These are phyloP conservation scores for Aspergillus spinulosporus DNA, from an alignment of 2,329 filamentous ascomycete genomes.

Conservation along the genomic window DNA sequence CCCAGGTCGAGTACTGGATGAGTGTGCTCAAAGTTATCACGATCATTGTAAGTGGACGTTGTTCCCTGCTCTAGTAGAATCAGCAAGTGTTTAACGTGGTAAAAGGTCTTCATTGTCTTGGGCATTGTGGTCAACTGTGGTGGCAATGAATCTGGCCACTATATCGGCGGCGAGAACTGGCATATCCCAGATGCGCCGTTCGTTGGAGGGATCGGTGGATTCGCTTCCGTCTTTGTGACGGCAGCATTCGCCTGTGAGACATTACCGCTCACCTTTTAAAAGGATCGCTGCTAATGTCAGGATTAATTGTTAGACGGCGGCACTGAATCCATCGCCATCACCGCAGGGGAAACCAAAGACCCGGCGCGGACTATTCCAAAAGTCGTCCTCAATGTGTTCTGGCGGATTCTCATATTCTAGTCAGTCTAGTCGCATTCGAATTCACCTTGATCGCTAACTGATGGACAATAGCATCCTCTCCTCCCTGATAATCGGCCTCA, in stretches of 20 bases:
- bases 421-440: not conserved
- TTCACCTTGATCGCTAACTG: too few species aligned
- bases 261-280: not conserved
- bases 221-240: conserved; percentile 64
- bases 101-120: conserved; percentile 57
- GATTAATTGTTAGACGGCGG: conserved; percentile 46
- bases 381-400: conserved; percentile 66
- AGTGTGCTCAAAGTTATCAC: conserved; percentile 45
- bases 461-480: conserved; percentile 40
- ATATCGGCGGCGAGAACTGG: conserved; percentile 62
- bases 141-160: conserved; percentile 55
- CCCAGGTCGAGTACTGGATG: conserved; percentile 39
- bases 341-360: conserved; percentile 65
- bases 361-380: conserved; percentile 61
- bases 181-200: conserved; percentile 62
- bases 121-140: conserved; percentile 62
- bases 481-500: conserved; percentile 58
- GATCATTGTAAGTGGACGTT: conserved; percentile 37
- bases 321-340: conserved; percentile 66
- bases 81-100: too few species aligned
- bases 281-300: not conserved
- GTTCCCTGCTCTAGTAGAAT: too few species aligned
- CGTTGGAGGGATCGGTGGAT: conserved; percentile 64
- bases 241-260: conserved; percentile 60
- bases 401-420: conserved; percentile 61